Base-by-base conservation (phyloP, 163 green algal species). In the Scenedesmus sp. region DNA sequence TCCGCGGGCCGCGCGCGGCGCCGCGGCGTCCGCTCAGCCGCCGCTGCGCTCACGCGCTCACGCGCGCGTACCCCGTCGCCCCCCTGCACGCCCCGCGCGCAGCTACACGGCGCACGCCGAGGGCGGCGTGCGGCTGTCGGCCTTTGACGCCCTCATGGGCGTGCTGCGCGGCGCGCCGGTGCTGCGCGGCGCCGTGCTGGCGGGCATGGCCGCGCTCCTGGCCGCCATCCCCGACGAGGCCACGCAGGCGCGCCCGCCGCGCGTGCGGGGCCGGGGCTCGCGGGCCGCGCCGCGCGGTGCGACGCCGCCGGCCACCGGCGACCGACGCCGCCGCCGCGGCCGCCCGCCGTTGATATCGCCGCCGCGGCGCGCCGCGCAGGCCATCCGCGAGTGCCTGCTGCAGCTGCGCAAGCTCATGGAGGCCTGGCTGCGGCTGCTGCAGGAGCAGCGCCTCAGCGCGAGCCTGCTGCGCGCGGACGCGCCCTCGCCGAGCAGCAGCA, bases 101-200 rank as follows among this genome's bases (percentile, higher is more conserved):
- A 87, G 80, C 5, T 94, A 94, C 82, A 89, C 86, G 13, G 86
- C 87, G 1, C 87, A 95, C 67, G 73, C 63, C 10, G 91, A 95
- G 44, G 10, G 44, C 0, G 63, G 53, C 5, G 69, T 96, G 54
- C 80, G 88, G 0, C 34, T 57, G 18, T 73, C 66, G 15, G 86
- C 91, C 0, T 26, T 72, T 9, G 83, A 88, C 3, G 85, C 86
- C n/a, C 71, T 94, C 60, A 72, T 78, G 42, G 75, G 83, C n/a
- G 72, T 85, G 31, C 31, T 96, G 67, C 65, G 75, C 14, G 82
- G 56, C 20, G 75, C 86, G 50, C 91, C 92, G 0, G 57, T 64
- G 14, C 64, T 87, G 70, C 87, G 92, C 34, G 89, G 91, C 72
- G 31, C 47, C 22, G 28, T 95, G 50, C 44, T 94, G 20, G 65